phyloP scores from a whole-genome alignment of 2,329 filamentous ascomycete species.

The Ophiobolus disseminans region DNA sequence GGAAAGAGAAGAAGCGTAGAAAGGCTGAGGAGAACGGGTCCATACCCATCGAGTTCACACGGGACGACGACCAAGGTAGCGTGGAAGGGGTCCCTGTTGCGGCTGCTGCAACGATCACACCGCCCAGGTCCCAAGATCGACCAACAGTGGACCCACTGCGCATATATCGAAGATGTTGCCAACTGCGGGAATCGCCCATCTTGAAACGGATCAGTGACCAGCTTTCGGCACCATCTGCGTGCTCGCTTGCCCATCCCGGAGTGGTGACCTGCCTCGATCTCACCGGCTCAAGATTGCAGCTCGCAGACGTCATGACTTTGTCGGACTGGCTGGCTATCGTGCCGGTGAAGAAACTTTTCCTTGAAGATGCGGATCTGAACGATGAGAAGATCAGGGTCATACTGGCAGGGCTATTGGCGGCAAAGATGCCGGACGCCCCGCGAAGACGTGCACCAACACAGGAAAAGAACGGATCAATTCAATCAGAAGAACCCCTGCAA shows the following conservation, averaged over 20 bases:
- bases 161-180: conserved; percentile 94
- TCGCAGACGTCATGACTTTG: conserved; percentile 83
- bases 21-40: conserved; percentile 87
- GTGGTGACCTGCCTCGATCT: conserved; percentile 83
- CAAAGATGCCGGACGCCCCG: conserved; percentile 69
- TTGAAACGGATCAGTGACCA: conserved; percentile 92
- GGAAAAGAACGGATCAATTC: conserved; percentile 19
- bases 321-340: conserved; percentile 95
- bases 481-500: conserved; percentile 23
- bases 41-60: conserved; percentile 81
- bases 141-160: conserved; percentile 90
- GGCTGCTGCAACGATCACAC: conserved; percentile 18
- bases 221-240: conserved; percentile 74
- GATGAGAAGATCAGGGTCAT: conserved; percentile 89
- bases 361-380: conserved; percentile 86
- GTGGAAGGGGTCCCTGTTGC: conserved; percentile 25
- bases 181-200: conserved; percentile 89
- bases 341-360: conserved; percentile 81
- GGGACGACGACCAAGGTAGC: conserved; percentile 62
- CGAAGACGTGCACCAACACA: conserved; percentile 41
- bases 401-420: conserved; percentile 82
- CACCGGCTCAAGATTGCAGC: conserved; percentile 81
- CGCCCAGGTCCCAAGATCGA: conserved; percentile 65
- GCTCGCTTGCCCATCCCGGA: conserved; percentile 69
- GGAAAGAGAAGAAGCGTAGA: conserved; percentile 85